Evolutionary conservation across 371 early-diverging fungal genomes (phyloP), one percentile per base, ranked within the genome.

Genomic region (Circinella minor): DNA sequence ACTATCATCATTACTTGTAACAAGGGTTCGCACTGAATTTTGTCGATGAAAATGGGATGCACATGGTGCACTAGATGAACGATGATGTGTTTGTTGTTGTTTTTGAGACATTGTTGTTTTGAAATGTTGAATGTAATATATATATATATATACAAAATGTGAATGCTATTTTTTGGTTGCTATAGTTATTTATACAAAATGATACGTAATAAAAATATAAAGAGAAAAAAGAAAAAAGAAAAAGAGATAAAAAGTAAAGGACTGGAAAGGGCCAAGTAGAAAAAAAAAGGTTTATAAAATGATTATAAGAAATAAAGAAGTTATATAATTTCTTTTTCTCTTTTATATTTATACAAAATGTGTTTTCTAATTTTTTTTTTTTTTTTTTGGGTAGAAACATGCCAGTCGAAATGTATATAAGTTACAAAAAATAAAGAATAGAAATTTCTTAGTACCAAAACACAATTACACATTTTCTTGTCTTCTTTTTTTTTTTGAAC

Each of bases 51-150:
- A 36, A 18, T 46, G 46, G 37, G 48, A 65, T 63, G 47, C 63
- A 34, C 57, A 57, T n/a, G 65, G 65, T 65, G 65, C 65, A 38
- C 65, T 65, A 9, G 65, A 65, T 8, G 65, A 65, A 27, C 65
- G 65, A n/a, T 65, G 48, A 65, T 65, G 65, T 18, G 27, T 9
- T 48, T 51, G 27, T 34, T 49, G 65, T 27, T 27, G 27, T 27
- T 27, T 27, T 27, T 27, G 27, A 27, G 27, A 27, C 27, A 27
- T 27, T 27, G 27, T 27, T 27, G 27, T 27, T 27, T 27, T 27
- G 27, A 27, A 27, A 27, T 27, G 27, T n/a, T n/a, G 2, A 27
- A 27, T 27, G 27, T 27, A 27, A 27, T 27, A 27, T 27, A 27
- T 27, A 27, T 27, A 43, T 57, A 57, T 57, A 57, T 57, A 57